phyloP scores from a whole-genome alignment of 371 early-diverging fungal species.

The Mycotypha africana region DNA sequence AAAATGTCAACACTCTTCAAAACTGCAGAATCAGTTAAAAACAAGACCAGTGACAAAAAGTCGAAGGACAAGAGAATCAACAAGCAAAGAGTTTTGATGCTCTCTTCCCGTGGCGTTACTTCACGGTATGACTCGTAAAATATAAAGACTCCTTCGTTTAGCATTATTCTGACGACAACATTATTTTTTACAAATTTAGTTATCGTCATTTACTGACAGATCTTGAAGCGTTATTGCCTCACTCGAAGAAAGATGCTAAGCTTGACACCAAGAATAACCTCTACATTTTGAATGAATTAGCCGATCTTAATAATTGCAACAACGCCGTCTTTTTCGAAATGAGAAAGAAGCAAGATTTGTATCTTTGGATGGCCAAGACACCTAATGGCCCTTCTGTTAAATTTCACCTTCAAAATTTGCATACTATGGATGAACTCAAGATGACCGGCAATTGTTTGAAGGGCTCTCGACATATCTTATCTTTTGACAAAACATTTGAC shows the following conservation, averaged over 20 bases:
- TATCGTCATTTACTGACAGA: conserved; percentile 91
- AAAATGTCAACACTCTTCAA: conserved; percentile 37
- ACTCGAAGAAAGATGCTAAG: conserved; percentile 91
- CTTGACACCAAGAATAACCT: conserved; percentile 89
- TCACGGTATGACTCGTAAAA: conserved; percentile 76
- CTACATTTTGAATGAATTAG: conserved; percentile 88
- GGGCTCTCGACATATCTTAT: conserved; percentile 91
- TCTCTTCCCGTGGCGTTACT: conserved; percentile 88
- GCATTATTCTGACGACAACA: too few relatives aligned
- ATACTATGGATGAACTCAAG: conserved; percentile 97
- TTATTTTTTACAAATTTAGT: conserved; percentile 50
- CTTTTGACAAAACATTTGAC: conserved; percentile 92
- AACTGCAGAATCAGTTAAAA: conserved; percentile 26
- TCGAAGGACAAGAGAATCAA: conserved; percentile 51
- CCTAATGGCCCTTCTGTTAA: conserved; percentile 95
- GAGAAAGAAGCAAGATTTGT: conserved; percentile 88
- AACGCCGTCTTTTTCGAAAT: conserved; percentile 94
- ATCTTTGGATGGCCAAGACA: conserved; percentile 93
- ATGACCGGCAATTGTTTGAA: conserved; percentile 97
- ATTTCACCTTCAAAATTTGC: conserved; percentile 94
- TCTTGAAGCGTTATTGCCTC: conserved; percentile 83
- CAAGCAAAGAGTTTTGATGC: conserved; percentile 86
- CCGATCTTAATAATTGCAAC: conserved; percentile 96
- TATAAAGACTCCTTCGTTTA: too few relatives aligned
- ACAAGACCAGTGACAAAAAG: conserved; percentile 20